Conservation (phyloP, 2,329 filamentous ascomycete genomes). For the Cladosporium halotolerans region DNA sequence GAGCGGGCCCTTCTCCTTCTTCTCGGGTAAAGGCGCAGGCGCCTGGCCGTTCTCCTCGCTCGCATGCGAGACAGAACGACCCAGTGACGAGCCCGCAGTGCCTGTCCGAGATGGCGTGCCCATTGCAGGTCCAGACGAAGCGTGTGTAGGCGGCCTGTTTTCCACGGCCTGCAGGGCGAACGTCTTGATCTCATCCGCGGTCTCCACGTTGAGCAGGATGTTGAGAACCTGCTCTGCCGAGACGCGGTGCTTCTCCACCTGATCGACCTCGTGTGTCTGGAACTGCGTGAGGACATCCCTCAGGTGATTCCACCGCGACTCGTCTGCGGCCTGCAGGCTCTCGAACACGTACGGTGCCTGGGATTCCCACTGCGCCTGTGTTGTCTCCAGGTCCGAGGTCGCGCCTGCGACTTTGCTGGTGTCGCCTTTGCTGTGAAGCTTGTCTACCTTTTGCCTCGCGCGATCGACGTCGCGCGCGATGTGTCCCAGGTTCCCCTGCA, state of each 20-base stretch:
- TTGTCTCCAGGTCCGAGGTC: conserved; percentile 64
- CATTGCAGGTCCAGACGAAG: conserved; percentile 15
- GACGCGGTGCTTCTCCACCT: conserved; percentile 67
- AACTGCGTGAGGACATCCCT: conserved; percentile 88
- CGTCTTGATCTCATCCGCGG: conserved; percentile 75
- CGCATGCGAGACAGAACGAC: conserved; percentile 4
- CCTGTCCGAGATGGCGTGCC: conserved; percentile 22
- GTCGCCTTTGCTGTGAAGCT: conserved; percentile 72
- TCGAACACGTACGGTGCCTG: conserved; percentile 95
- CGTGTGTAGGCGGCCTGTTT: conserved; percentile 12
- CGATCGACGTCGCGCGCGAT: conserved; percentile 82
- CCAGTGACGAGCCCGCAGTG: conserved; percentile 14
- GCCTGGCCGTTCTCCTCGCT: not conserved
- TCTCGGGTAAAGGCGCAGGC: conserved; percentile 15
- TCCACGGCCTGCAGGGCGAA: conserved; percentile 48
- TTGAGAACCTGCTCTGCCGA: conserved; percentile 76
- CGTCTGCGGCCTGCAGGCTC: conserved; percentile 82
- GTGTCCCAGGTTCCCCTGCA: conserved; percentile 70
- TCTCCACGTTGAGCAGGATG: conserved; percentile 77
- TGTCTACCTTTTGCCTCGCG: conserved; percentile 79
- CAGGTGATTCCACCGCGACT: conserved; percentile 80
- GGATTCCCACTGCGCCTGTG: conserved; percentile 83
- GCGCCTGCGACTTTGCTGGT: conserved; percentile 72
- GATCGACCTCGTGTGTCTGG: conserved; percentile 86
- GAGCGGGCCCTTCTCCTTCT: conserved; percentile 38